Percentiles rank a stretch among this genome's conserved stretches.
phyloP scores from a whole-genome alignment of 2,329 filamentous ascomycete species.

The Hawksworthiomyces lignivorus region DNA sequence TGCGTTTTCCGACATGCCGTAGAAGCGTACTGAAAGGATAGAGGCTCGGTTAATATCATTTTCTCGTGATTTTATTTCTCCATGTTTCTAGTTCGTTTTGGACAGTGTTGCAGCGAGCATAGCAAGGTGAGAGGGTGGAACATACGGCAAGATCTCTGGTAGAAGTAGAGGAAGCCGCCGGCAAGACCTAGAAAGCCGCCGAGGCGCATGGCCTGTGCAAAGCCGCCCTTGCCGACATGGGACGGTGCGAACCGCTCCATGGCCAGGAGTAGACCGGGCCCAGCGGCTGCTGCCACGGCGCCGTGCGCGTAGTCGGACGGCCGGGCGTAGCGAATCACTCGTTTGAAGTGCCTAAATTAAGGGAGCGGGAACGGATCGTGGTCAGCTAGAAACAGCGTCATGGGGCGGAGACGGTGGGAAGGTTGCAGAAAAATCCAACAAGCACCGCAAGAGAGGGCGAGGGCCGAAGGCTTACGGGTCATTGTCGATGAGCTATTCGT shows the following conservation, averaged over 20 bases:
- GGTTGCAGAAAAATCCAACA: too few species aligned
- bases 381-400: too few species aligned
- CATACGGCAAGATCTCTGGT: constrained; percentile 77
- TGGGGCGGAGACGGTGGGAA: too few species aligned
- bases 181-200: constrained; percentile 62
- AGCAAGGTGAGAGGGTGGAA: constrained; percentile 17
- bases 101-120: too few species aligned
- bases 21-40: constrained; percentile 76
- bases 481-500: constrained; percentile 87
- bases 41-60: too few species aligned
- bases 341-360: constrained; percentile 69
- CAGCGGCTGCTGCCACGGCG: constrained; percentile 58
- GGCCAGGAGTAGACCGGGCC: constrained; percentile 64
- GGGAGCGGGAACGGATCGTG: too few species aligned
- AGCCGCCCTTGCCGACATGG: constrained; percentile 73
- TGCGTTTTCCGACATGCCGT: constrained; percentile 86
- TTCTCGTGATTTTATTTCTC: too few species aligned
- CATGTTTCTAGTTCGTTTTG: too few species aligned
- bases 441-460: not conserved
- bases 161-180: constrained; percentile 79
- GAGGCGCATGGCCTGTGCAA: constrained; percentile 75
- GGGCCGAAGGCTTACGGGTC: constrained; percentile 65
- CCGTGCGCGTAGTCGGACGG: constrained; percentile 74
- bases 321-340: constrained; percentile 82
- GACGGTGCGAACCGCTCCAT: constrained; percentile 85